These are phyloP conservation scores for Corymbia citriodora DNA, from an alignment of 441 rosid genomes.

Conservation along the genomic window DNA sequence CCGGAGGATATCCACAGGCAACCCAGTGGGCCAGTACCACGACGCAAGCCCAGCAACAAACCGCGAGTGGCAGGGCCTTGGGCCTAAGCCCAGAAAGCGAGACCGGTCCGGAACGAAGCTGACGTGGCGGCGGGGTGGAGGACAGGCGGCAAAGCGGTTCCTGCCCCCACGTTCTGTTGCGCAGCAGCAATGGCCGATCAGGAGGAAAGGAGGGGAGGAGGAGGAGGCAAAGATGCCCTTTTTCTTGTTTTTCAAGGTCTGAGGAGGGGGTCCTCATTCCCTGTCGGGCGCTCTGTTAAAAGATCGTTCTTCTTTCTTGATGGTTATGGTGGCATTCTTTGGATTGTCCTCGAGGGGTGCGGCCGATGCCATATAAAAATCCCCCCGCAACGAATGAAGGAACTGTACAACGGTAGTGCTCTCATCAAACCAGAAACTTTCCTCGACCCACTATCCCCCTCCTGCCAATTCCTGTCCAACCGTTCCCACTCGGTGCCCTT, in stretches of 20 bases:
- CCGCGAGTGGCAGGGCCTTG: background rate
- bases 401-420: background rate
- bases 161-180: background rate
- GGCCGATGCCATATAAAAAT: background rate
- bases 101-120: background rate
- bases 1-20: background rate
- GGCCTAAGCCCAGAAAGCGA: background rate
- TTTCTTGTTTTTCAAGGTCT: background rate
- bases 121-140: background rate
- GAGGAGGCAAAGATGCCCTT: background rate
- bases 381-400: background rate
- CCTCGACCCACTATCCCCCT: background rate
- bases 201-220: background rate
- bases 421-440: background rate
- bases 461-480: background rate
- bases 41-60: background rate
- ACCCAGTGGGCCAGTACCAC: background rate
- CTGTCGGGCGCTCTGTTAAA: background rate
- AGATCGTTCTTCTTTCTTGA: background rate
- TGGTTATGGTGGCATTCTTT: background rate
- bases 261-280: background rate
- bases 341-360: background rate
- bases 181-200: background rate
- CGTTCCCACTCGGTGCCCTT: background rate
- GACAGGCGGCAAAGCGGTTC: background rate